Percentiles rank a stretch among this genome's conserved stretches.
phyloP scores from a whole-genome alignment of 148 eudicot genomes.

The Rhododendron mucronatum region DNA sequence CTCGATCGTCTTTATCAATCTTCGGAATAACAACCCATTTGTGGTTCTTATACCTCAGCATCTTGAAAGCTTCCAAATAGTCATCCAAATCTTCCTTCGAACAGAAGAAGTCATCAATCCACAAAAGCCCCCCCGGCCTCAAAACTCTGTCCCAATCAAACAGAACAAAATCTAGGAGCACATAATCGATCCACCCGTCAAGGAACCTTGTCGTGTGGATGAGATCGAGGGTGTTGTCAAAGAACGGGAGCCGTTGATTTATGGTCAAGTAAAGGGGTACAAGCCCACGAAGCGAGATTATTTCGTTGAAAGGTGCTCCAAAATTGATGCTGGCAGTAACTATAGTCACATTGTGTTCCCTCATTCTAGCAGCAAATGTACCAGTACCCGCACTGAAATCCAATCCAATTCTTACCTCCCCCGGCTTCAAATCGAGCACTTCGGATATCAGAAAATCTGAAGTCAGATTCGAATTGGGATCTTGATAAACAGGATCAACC shows the following conservation, averaged over 20 bases:
- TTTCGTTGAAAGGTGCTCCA: slow-evolving; percentile 32
- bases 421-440: slow-evolving; percentile 37
- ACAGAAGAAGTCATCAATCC: slow-evolving; percentile 64
- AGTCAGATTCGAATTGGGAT: slow-evolving; percentile 26
- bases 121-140: slow-evolving; percentile 56
- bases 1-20: slow-evolving; percentile 35
- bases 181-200: slow-evolving; percentile 39
- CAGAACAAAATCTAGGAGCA: slow-evolving; percentile 44
- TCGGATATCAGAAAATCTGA: slow-evolving; percentile 39
- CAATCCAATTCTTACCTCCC: slow-evolving; percentile 37
- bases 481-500: slow-evolving; percentile 27
- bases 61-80: slow-evolving; percentile 35
- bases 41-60: slow-evolving; percentile 48
- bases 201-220: slow-evolving; percentile 45
- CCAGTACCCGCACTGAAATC: slow-evolving; percentile 48
- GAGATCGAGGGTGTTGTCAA: slow-evolving; percentile 47
- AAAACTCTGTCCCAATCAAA: slow-evolving; percentile 53
- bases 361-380: slow-evolving; percentile 53
- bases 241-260: slow-evolving; percentile 49
- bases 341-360: slow-evolving; percentile 35
- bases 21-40: slow-evolving; percentile 54
- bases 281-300: slow-evolving; percentile 30
- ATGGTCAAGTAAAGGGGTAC: slow-evolving; percentile 27
- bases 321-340: slow-evolving; percentile 37
- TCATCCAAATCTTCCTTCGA: slow-evolving; percentile 37